Percentiles rank a stretch among this genome's conserved stretches.
These are phyloP conservation scores for Pilobolus umbonatus DNA, from an alignment of 192 early-diverging fungal genomes.

Conservation along the genomic window DNA sequence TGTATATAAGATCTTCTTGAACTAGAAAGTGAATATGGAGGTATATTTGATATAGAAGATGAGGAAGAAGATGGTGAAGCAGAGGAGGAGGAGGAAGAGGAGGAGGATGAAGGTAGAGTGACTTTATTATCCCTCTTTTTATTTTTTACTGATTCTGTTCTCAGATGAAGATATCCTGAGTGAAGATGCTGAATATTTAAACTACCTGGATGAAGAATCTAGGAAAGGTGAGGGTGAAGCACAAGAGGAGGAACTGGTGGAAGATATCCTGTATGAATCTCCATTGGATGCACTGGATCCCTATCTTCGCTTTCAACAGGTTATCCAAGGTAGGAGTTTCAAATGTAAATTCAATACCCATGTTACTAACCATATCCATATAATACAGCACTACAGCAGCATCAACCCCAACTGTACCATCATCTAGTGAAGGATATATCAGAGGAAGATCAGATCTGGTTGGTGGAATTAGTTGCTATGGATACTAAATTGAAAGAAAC, in stretches of 20 bases:
- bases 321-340: constrained; percentile 35
- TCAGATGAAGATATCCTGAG: constrained; percentile 55
- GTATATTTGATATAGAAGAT: constrained; percentile 47
- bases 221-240: constrained; percentile 49
- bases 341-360: background rate
- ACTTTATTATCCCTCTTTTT: background rate
- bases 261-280: constrained; percentile 72
- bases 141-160: background rate
- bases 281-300: constrained; percentile 73
- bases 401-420: constrained; percentile 43
- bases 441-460: constrained; percentile 44
- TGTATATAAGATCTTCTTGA: too few relatives aligned
- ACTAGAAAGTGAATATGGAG: constrained; percentile 47
- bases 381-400: constrained; percentile 39
- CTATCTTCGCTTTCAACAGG: constrained; percentile 63
- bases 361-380: background rate
- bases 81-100: constrained; percentile 20
- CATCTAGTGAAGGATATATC: constrained; percentile 46
- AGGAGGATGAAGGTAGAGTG: constrained; percentile 21
- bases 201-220: constrained; percentile 46
- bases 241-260: constrained; percentile 60
- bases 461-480: too few relatives aligned
- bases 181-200: constrained; percentile 56
- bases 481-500: too few relatives aligned
- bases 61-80: constrained; percentile 42